phyloP scores from a whole-genome alignment of 202 grass and related monocot species.

The Zoysia matrella region DNA sequence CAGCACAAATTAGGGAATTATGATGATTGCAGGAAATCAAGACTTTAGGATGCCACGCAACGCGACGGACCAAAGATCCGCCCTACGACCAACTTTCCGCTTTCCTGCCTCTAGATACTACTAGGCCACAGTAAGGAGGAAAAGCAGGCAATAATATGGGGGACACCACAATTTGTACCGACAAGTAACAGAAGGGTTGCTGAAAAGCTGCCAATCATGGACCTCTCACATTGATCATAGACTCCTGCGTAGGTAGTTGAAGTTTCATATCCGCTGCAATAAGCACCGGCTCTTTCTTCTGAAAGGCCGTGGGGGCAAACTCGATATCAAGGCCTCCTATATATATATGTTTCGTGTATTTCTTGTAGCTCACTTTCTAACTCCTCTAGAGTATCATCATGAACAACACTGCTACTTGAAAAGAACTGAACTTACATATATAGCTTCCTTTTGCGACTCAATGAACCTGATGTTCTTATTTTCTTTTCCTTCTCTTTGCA shows the following conservation, averaged over 20 bases:
- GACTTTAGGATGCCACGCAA: slow-evolving; percentile 14
- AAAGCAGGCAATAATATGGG: slow-evolving; percentile 40
- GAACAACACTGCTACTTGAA: no score
- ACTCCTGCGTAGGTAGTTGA: slow-evolving; percentile 24
- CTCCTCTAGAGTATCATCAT: no score
- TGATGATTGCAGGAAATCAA: background rate
- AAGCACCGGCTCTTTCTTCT: no score
- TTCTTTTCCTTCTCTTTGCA: no score
- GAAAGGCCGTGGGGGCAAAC: no score
- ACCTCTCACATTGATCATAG: slow-evolving; percentile 25
- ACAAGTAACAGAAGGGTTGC: slow-evolving; percentile 19
- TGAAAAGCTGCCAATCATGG: slow-evolving; percentile 44
- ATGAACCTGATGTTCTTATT: no score
- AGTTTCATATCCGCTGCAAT: slow-evolving; percentile 16
- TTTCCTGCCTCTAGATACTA: slow-evolving; percentile 17
- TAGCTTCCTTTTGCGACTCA: no score
- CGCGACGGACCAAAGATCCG: background rate
- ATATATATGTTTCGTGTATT: no score
- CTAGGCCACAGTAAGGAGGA: background rate
- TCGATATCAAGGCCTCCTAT: no score
- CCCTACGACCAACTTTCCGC: slow-evolving; percentile 7
- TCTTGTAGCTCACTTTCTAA: no score
- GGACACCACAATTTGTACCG: slow-evolving; percentile 18
- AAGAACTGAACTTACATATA: no score
- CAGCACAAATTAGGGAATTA: slow-evolving; percentile 5